Evolutionary conservation across 1,284 basidiomycete species (phyloP).

Genomic region (Boletellus deceptivus): DNA sequence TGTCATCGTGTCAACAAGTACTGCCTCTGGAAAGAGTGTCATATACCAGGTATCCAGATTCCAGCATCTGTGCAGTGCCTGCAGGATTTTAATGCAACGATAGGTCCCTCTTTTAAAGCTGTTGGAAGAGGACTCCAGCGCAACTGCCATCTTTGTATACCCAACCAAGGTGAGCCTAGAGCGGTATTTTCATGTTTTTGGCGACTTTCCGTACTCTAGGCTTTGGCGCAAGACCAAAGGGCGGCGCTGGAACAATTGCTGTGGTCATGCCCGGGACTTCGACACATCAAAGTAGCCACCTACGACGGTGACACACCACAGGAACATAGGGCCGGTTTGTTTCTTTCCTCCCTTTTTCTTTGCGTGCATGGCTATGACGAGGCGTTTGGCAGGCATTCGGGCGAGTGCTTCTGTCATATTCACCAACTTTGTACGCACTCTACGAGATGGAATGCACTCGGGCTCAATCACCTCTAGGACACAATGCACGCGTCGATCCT

Average conservation of each 20-base stretch:
- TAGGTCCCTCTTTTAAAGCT: conserved; percentile 74
- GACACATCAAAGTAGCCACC: conserved; percentile 67
- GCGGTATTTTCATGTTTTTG: neutral
- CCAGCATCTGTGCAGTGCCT: neutral
- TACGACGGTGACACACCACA: conserved; percentile 89
- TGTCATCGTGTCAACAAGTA: conserved; percentile 89
- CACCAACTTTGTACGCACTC: conserved; percentile 65
- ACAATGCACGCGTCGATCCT: conserved; percentile 86
- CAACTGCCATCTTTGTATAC: conserved; percentile 85
- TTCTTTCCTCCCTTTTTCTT: neutral
- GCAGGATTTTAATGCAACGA: neutral
- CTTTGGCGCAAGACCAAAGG: conserved; percentile 87
- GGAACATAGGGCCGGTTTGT: conserved; percentile 56
- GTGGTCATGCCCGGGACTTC: conserved; percentile 58
- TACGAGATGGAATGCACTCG: too few relatives aligned
- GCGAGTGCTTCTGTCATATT: conserved; percentile 68
- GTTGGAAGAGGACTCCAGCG: conserved; percentile 57
- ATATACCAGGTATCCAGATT: conserved; percentile 69
- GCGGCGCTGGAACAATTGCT: conserved; percentile 68
- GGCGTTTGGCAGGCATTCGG: conserved; percentile 50
- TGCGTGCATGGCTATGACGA: neutral
- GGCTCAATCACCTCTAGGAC: conserved; percentile 51
- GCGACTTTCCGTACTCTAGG: conserved; percentile 42
- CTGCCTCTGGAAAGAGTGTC: conserved; percentile 89
- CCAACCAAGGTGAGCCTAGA: conserved; percentile 70